Percentiles rank a stretch among this genome's conserved stretches.
Conservation (phyloP, 2,329 filamentous ascomycete genomes). For the Teratosphaeria pseudoeucalypti region DNA sequence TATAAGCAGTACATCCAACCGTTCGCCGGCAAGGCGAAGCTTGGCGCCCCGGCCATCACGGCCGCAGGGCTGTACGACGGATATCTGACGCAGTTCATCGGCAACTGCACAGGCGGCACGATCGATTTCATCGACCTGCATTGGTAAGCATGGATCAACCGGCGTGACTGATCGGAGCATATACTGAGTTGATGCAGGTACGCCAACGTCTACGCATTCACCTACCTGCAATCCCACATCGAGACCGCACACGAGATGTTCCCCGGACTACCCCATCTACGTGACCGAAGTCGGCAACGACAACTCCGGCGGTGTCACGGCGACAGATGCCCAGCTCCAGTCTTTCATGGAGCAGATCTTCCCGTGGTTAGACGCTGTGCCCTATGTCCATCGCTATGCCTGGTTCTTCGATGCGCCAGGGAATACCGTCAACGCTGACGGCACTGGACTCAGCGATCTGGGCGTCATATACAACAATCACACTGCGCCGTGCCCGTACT, state of each 20-base stretch:
- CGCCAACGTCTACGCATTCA: background rate
- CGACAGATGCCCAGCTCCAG: constrained; percentile 20
- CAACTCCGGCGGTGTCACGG: constrained; percentile 23
- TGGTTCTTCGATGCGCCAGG: constrained; percentile 24
- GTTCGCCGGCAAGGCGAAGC: constrained; percentile 40
- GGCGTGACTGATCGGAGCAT: background rate
- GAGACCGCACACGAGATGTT: background rate
- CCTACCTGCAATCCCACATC: background rate
- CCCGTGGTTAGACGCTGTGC: constrained; percentile 34
- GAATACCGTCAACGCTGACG: constrained; percentile 15
- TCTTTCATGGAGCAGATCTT: constrained; percentile 43
- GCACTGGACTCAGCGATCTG: constrained; percentile 12
- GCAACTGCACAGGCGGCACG: constrained; percentile 43
- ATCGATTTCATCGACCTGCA: constrained; percentile 54
- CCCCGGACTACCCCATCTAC: constrained; percentile 37
- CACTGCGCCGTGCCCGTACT: constrained; percentile 8
- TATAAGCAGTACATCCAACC: constrained; percentile 48
- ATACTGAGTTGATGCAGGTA: background rate
- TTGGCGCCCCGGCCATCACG: constrained; percentile 52
- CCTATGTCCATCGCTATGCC: constrained; percentile 25
- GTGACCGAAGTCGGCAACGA: constrained; percentile 51
- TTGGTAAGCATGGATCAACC: constrained; percentile 45
- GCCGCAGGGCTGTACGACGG: constrained; percentile 46
- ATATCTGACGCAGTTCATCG: constrained; percentile 47
- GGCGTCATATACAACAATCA: constrained; percentile 16